Percentiles rank a stretch among this genome's conserved stretches.
Evolutionary conservation across 805 yeast genomes (phyloP).

Genomic region (Kurtzmaniella cleridarum): DNA sequence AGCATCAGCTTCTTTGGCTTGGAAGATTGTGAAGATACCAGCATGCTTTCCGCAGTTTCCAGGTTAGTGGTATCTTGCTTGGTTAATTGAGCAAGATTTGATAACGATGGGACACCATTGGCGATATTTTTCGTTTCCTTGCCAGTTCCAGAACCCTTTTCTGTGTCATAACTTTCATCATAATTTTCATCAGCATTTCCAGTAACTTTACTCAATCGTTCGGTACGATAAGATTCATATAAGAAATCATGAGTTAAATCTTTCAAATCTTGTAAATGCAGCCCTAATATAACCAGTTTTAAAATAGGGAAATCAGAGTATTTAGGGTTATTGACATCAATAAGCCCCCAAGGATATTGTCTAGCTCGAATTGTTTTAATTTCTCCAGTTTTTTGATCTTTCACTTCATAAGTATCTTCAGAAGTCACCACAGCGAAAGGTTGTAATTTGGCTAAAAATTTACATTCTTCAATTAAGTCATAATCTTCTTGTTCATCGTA

Average conservation of each 20-base stretch:
- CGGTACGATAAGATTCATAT: slow-evolving; percentile 78
- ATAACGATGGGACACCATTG: slow-evolving; percentile 46
- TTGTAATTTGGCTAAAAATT: slow-evolving; percentile 54
- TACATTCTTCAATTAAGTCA: slow-evolving; percentile 67
- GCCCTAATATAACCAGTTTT: slow-evolving; percentile 69
- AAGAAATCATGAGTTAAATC: slow-evolving; percentile 73
- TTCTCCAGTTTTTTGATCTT: slow-evolving; percentile 40
- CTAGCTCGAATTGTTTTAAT: slow-evolving; percentile 47
- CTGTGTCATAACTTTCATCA: slow-evolving; percentile 16
- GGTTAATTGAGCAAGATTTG: slow-evolving; percentile 55
- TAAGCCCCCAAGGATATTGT: slow-evolving; percentile 72
- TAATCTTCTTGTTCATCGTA: slow-evolving; percentile 72
- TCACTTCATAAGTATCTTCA: slow-evolving; percentile 48
- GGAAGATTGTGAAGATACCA: slow-evolving; percentile 16
- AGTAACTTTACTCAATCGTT: slow-evolving; percentile 58
- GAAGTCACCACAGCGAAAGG: slow-evolving; percentile 73
- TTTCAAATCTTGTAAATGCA: slow-evolving; percentile 78
- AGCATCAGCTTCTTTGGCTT: slow-evolving; percentile 27
- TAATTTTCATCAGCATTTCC: slow-evolving; percentile 23
- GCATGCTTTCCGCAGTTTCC: slow-evolving; percentile 16
- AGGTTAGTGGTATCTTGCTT: slow-evolving; percentile 20
- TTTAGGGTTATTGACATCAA: slow-evolving; percentile 49
- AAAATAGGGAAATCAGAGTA: slow-evolving; percentile 52
- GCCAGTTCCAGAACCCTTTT: not conserved
- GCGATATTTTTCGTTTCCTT: not conserved